Base-by-base conservation (phyloP, 1,284 basidiomycete genomes). In the Cryptococcus hybrid region DNA sequence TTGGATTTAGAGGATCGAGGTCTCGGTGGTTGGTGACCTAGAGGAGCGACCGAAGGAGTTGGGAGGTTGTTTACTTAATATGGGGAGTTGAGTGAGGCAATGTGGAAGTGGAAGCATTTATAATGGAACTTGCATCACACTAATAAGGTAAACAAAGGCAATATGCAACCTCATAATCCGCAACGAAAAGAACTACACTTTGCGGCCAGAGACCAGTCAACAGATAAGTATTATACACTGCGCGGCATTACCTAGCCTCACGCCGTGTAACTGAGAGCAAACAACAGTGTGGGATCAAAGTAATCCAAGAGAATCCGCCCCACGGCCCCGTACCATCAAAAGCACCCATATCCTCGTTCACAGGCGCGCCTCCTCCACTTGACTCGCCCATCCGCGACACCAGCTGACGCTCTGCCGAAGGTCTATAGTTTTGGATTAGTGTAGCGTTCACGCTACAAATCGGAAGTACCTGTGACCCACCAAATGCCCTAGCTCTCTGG, bases 401-500 rank as follows among this genome's bases (percentile, higher is more conserved):
- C 24, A 24, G 24, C 24, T 24, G 24, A 24, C 24, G 24, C 24
- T 24, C 24, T 24, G 3, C 24, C 3, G 45, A 13, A 18, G 15
- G 45, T 3, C 24, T 18, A 9, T 3, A 30, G 9, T 13, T 7
- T 9, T 13, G 24, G 13, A 47, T 30, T 18, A 9, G 3, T 9
- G 9, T 47, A 13, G 45, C 45, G 24, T 24, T 24, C 24, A 24
- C 24, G 24, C 24, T 24, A 24, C 13, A 15, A 18, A 47, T n/a
- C 13, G 15, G 24, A 9, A 47, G 45, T 8, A 2, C 12, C n/a
- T 12, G 18, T 12, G 11, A 49, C 47, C 37, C 44, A 63, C 61
- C 58, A 34, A 58, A 62, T 6, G 38, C 45, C 4, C 18, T 8
- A 2, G 60, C 63, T 1, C 51, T 51, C 4, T 30, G 44, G 37